Evolutionary conservation across 2,329 filamentous ascomycete genomes (phyloP).

Genomic region (Fusarium praegraminearum): DNA sequence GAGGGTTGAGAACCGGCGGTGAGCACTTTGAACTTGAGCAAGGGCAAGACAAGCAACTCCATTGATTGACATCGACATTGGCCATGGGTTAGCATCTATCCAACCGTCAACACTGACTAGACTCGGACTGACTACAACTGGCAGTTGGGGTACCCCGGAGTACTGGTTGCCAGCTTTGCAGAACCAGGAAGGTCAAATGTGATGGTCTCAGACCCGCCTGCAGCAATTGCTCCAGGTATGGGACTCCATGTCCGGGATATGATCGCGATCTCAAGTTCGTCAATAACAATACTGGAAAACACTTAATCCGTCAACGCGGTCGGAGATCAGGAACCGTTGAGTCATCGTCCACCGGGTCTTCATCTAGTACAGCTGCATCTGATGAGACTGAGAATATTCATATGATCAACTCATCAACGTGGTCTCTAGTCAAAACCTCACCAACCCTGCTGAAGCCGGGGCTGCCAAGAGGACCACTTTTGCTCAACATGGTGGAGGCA

Average conservation of each 20-base stretch:
- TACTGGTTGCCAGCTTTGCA: conserved; percentile 56
- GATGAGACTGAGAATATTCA: background rate
- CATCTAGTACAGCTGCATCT: conserved; percentile 26
- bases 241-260: conserved; percentile 56
- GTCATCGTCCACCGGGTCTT: conserved; percentile 23
- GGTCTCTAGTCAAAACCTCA: conserved; percentile 18
- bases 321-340: conserved; percentile 24
- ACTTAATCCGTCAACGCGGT: conserved; percentile 51
- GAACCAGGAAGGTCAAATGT: conserved; percentile 59
- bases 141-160: conserved; percentile 54
- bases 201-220: conserved; percentile 59
- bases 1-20: conserved; percentile 41
- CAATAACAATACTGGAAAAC: conserved; percentile 50
- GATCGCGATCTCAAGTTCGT: conserved; percentile 56
- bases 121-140: conserved; percentile 7
- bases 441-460: conserved; percentile 30
- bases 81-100: conserved; percentile 42
- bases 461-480: conserved; percentile 49
- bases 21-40: conserved; percentile 23
- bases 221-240: conserved; percentile 56
- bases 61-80: conserved; percentile 12
- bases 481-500: conserved; percentile 50
- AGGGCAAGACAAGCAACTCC: conserved; percentile 12
- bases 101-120: background rate
- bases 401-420: conserved; percentile 3